Evolutionary conservation across 108 stramenopile species (phyloP), one percentile per base, ranked within the genome.

Genomic region (Aurantiochytrium sp.): DNA sequence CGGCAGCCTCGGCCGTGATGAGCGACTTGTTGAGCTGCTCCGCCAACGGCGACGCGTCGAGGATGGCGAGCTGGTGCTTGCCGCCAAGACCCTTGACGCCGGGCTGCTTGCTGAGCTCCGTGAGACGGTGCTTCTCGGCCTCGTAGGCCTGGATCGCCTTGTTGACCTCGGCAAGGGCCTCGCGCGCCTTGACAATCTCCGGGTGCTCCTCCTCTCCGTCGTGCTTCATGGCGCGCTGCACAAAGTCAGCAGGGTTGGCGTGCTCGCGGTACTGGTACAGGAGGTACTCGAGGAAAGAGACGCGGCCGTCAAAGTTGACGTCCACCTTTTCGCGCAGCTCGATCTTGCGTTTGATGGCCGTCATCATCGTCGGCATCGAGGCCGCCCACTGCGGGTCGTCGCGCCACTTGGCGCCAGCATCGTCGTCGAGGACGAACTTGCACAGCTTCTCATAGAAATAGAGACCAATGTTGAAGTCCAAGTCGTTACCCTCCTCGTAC

Each of bases 401-500:
- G 21, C 87, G 28, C 87, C 87, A 88, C 87, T 88, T 88, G 49
- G 45, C 51, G 87, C 87, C 87, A 6, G 28, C 87, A 23, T 58
- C 58, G 59, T 88, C 87, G 87, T 88, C 87, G 4, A 88, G 87
- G 42, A 88, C 87, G 42, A 44, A n/a, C 87, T 88, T 88, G 87
- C 87, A 88, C 23, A 88, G 87, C 87, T 88, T 88, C 87, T 88
- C 87, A 28, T 88, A 88, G 29, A 88, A 88, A 59, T 88, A 88
- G n/a, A 88, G 87, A 6, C 87, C 87, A 88, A 88, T 88, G 59
- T 88, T 88, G 59, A 88, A 88, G 59, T 88, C 87, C 42, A 88
- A 28, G 59, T 60, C 59, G 59, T 88, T 88, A 16, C 87, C 87
- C 87, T 88, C 87, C 5, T 88, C 87, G 59, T 88, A 88, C 59